These are phyloP conservation scores for Emmonsia crescens DNA, from an alignment of 2,329 filamentous ascomycete genomes.

Conservation along the genomic window DNA sequence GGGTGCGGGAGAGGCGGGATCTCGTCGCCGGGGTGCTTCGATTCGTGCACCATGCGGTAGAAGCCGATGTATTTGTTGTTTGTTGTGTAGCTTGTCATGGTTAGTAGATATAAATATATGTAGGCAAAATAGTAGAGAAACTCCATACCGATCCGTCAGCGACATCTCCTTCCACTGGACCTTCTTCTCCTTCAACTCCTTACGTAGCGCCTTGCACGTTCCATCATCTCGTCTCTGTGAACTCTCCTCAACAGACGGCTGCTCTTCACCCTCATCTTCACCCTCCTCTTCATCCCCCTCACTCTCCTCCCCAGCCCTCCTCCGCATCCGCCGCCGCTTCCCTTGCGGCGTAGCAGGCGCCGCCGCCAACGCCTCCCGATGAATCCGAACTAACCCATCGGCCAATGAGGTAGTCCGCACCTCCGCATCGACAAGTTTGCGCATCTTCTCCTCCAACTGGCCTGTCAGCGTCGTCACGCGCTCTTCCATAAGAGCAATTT, in stretches of 20 bases:
- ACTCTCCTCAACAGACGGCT: slow-evolving; percentile 10
- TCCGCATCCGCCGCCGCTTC: slow-evolving; percentile 22
- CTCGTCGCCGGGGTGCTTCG: slow-evolving; percentile 43
- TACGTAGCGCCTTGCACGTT: slow-evolving; percentile 22
- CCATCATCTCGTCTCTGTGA: background rate
- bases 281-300: slow-evolving; percentile 27
- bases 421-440: slow-evolving; percentile 47
- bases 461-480: slow-evolving; percentile 43
- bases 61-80: slow-evolving; percentile 53
- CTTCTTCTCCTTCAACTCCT: slow-evolving; percentile 24
- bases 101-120: slow-evolving; percentile 6
- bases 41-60: slow-evolving; percentile 51
- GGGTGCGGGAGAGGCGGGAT: slow-evolving; percentile 43
- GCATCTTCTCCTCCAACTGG: slow-evolving; percentile 47
- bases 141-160: slow-evolving; percentile 31
- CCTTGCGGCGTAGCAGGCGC: slow-evolving; percentile 22
- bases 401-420: slow-evolving; percentile 36
- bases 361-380: slow-evolving; percentile 21
- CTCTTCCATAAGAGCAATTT: slow-evolving; percentile 32
- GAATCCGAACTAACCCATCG: slow-evolving; percentile 35
- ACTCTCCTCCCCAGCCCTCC: slow-evolving; percentile 29
- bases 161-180: slow-evolving; percentile 28
- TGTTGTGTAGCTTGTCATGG: slow-evolving; percentile 39
- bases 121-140: background rate
- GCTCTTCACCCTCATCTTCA: slow-evolving; percentile 35